Evolutionary conservation across 2,329 filamentous ascomycete genomes (phyloP).

Genomic region (Colletotrichum tropicale): DNA sequence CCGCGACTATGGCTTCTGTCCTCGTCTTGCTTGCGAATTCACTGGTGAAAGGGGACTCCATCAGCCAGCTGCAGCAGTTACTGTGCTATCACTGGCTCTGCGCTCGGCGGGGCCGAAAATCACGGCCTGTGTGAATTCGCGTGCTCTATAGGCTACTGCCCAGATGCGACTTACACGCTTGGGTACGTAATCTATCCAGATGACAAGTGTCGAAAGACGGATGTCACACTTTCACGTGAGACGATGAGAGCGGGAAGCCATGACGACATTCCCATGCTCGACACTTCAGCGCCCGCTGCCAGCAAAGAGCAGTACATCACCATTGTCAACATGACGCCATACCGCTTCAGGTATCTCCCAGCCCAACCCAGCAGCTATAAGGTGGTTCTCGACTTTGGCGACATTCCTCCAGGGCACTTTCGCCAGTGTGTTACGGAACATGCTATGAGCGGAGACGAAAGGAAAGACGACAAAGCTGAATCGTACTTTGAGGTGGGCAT

Average conservation of each 20-base stretch:
- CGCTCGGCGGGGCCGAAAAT: slow-evolving; percentile 28
- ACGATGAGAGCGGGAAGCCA: background rate
- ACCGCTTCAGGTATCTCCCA: slow-evolving; percentile 27
- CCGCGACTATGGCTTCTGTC: background rate
- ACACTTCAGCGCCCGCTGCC: rapidly evolving
- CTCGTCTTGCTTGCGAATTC: background rate
- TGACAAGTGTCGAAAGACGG: background rate
- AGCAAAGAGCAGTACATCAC: slow-evolving; percentile 31
- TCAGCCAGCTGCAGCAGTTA: background rate
- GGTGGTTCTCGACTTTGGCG: slow-evolving; percentile 35
- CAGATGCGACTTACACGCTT: background rate
- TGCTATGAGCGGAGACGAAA: slow-evolving; percentile 11
- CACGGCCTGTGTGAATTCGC: slow-evolving; percentile 48
- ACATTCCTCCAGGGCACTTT: slow-evolving; percentile 33
- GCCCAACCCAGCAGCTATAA: no score
- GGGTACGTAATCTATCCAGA: background rate
- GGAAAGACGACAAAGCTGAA: slow-evolving; percentile 32
- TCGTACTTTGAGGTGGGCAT: slow-evolving; percentile 34
- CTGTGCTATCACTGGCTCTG: no score
- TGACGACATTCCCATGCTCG: background rate
- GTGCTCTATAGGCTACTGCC: slow-evolving; percentile 50
- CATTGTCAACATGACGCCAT: slow-evolving; percentile 38
- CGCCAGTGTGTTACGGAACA: slow-evolving; percentile 32
- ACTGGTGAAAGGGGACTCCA: background rate
- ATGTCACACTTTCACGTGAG: background rate